Conservation (phyloP, 1,284 basidiomycete species). For the Papiliotrema fonsecae region DNA sequence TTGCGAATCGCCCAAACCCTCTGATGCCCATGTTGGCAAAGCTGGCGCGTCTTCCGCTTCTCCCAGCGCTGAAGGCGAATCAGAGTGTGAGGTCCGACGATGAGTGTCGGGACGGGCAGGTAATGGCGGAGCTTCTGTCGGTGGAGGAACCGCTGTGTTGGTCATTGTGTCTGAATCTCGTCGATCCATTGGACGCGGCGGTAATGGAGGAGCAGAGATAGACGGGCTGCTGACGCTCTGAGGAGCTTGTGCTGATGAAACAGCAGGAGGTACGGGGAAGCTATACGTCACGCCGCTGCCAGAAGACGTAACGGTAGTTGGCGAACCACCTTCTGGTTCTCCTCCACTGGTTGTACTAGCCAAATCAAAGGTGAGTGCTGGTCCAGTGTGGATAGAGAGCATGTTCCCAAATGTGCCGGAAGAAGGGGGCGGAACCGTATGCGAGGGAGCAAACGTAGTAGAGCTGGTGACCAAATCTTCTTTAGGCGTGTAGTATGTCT, state of each 20-base stretch:
- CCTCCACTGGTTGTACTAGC: not conserved
- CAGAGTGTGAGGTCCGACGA: not conserved
- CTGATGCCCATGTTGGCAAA: constrained; percentile 20
- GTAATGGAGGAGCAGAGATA: constrained; percentile 4
- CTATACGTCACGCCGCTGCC: constrained; percentile 4
- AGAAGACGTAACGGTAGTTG: not conserved
- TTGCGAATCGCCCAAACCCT: constrained; percentile 14
- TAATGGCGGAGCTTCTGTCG: not conserved
- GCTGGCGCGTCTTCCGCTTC: not conserved
- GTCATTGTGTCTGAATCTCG: no score
- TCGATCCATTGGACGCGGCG: constrained; percentile 4
- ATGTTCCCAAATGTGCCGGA: not conserved
- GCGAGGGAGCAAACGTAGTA: not conserved
- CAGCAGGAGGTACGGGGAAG: constrained; percentile 5
- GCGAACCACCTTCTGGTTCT: not conserved
- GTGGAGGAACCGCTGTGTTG: no score
- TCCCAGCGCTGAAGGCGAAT: not conserved
- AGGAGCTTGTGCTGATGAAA: no score
- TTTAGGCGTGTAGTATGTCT: constrained; percentile 2
- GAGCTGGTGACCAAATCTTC: no score
- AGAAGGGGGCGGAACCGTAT: not conserved
- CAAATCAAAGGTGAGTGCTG: not conserved
- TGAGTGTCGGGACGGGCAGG: not conserved
- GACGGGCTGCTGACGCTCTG: not conserved
- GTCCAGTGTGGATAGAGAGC: constrained; percentile 1